Evolutionary conservation across 345 rosid genomes (phyloP), one percentile per base, ranked within the genome.

Genomic region (Eutrema heterophyllum): DNA sequence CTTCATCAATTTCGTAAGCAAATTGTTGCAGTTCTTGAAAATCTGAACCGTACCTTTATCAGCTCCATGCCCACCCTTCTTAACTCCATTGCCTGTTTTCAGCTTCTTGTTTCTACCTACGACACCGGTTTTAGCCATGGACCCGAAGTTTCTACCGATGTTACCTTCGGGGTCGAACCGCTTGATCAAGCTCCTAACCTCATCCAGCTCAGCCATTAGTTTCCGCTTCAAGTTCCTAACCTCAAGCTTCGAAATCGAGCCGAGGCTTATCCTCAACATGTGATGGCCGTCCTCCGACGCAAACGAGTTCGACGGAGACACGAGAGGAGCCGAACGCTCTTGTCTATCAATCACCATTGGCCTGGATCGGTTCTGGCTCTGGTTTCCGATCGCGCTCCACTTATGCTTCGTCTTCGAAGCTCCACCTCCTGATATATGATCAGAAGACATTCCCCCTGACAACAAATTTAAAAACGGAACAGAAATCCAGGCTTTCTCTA

Each of bases 1-100:
- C 82, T 91, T 93, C 90, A 88, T 91, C 74, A 93, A 76, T 60
- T 69, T 88, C 62, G 79, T 80, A 56, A 93, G 83, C 87, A 93
- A 72, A 71, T 76, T 80, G 53, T 65, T 77, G 64, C 95, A 89
- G 67, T 65, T 82, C 78, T 80, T 89, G 69, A 81, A 81, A 68
- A 87, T 68, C 78, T 84, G 81, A 74, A 79, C 43, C 16, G 80
- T 64, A 70, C 74, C 81, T 79, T 74, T 79, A 60, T 78, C 83
- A 21, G 49, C 43, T 21, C 68, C 79, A 66, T 11, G 64, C 5
- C 43, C 74, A 4, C 56, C 6, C 13, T 59, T 75, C 55, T 67
- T 74, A 14, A 43, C 81, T 27, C 62, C 64, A 52, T 77, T 62
- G 9, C 77, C 71, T 33, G 74, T 71, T 45, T 67, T 81, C 38